Percentiles rank a stretch among this genome's conserved stretches.
Conservation (phyloP, 805 yeast species). For the Hanseniaspora mollemarum region DNA sequence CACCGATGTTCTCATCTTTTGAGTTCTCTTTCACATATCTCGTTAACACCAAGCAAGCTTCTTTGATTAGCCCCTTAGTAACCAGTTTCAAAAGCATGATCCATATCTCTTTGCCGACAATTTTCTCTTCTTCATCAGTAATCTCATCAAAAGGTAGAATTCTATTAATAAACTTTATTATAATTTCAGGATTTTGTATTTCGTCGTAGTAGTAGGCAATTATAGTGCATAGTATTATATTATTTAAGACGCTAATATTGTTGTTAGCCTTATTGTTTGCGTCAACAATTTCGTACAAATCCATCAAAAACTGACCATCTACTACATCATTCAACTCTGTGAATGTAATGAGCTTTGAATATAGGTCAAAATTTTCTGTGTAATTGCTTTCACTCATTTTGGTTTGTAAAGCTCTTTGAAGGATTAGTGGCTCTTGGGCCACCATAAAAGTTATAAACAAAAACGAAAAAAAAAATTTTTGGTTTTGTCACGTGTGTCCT, state of each 20-base stretch:
- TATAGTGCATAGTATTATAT: constrained; percentile 4
- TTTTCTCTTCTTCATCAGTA: background rate
- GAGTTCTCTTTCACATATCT: background rate
- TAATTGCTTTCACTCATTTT: background rate
- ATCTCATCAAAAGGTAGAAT: background rate
- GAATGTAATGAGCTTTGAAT: background rate
- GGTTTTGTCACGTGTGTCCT: background rate
- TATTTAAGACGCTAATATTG: constrained; percentile 9
- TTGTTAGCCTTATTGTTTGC: background rate
- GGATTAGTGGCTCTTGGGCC: too few species aligned
- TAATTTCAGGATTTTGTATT: background rate
- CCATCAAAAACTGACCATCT: constrained; percentile 19
- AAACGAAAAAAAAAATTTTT: background rate
- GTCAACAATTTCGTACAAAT: constrained; percentile 17
- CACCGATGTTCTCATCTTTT: background rate
- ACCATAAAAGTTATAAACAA: background rate
- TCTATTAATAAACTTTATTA: constrained; percentile 1
- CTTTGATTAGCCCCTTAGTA: background rate
- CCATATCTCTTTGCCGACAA: background rate
- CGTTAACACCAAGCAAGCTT: background rate
- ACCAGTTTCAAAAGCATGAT: background rate
- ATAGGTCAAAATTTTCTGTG: background rate
- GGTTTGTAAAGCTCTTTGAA: background rate
- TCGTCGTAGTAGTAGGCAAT: constrained; percentile 9
- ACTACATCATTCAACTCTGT: constrained; percentile 5